Percentiles rank a stretch among this genome's conserved stretches.
phyloP scores from a whole-genome alignment of 257 asterid species.

The Handroanthus guayacan region DNA sequence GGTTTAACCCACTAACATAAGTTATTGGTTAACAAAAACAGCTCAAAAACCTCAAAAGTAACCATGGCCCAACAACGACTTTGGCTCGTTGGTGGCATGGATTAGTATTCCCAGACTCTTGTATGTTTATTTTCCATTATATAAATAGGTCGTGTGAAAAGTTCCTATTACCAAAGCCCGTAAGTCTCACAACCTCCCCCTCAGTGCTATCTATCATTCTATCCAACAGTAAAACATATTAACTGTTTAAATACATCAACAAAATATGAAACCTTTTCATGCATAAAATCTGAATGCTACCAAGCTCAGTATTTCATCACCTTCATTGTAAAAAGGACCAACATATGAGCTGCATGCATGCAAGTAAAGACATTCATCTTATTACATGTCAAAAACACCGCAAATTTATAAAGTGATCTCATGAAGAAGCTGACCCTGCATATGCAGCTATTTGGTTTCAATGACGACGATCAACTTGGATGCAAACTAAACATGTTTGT shows the following conservation, averaged over 20 bases:
- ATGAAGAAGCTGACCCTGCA: constrained; percentile 25
- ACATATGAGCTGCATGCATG: constrained; percentile 21
- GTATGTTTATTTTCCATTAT: no score
- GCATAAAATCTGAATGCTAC: no score
- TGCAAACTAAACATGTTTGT: constrained; percentile 35
- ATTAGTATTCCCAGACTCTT: no score
- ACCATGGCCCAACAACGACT: no score
- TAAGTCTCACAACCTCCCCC: background rate
- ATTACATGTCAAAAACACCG: constrained; percentile 30
- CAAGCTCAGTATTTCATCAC: no score
- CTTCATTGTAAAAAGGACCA: background rate
- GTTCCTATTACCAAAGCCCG: constrained; percentile 1
- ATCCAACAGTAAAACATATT: background rate
- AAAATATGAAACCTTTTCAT: background rate
- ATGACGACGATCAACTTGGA: constrained; percentile 31
- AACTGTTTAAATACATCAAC: background rate
- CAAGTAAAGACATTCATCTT: constrained; percentile 36
- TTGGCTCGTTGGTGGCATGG: no score
- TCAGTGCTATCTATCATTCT: background rate
- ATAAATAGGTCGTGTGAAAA: background rate
- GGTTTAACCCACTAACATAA: no score
- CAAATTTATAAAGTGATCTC: background rate
- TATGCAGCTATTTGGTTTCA: constrained; percentile 35
- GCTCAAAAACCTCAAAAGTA: no score
- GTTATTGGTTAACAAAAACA: no score